Percentiles rank a stretch among this genome's conserved stretches.
Conservation (phyloP, 805 yeast genomes). For the Metschnikowia kofuensis region DNA sequence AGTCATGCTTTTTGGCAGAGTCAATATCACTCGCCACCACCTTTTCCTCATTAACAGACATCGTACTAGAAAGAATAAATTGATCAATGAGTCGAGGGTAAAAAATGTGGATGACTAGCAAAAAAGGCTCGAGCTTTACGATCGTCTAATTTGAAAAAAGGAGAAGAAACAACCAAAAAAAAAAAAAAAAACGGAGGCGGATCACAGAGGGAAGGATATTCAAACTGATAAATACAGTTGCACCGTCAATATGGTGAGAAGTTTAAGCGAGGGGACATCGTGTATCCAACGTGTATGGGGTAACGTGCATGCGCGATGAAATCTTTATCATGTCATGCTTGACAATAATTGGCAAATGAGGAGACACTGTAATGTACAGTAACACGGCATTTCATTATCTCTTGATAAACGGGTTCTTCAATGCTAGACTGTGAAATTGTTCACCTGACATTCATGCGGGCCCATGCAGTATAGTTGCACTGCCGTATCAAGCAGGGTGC, state of each 20-base stretch:
- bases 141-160: too few relatives aligned
- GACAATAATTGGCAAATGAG: slow-evolving; percentile 1
- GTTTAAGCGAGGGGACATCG: background rate
- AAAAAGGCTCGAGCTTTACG: too few relatives aligned
- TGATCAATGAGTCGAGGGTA: too few relatives aligned
- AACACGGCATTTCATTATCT: background rate
- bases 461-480: background rate
- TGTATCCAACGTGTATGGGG: slow-evolving; percentile 4
- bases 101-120: too few relatives aligned
- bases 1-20: slow-evolving; percentile 4
- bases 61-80: background rate
- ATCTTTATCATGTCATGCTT: background rate
- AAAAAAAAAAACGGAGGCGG: background rate
- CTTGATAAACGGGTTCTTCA: background rate
- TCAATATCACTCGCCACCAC: slow-evolving; percentile 6
- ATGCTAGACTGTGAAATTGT: background rate
- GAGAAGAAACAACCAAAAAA: background rate
- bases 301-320: background rate
- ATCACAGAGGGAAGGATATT: background rate
- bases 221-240: background rate
- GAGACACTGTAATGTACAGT: background rate
- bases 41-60: slow-evolving; percentile 9
- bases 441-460: background rate
- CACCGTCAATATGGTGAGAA: background rate
- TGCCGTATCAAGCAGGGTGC: background rate